phyloP scores from a whole-genome alignment of 495 filamentous ascomycete species.

The Delitschia confertaspora region DNA sequence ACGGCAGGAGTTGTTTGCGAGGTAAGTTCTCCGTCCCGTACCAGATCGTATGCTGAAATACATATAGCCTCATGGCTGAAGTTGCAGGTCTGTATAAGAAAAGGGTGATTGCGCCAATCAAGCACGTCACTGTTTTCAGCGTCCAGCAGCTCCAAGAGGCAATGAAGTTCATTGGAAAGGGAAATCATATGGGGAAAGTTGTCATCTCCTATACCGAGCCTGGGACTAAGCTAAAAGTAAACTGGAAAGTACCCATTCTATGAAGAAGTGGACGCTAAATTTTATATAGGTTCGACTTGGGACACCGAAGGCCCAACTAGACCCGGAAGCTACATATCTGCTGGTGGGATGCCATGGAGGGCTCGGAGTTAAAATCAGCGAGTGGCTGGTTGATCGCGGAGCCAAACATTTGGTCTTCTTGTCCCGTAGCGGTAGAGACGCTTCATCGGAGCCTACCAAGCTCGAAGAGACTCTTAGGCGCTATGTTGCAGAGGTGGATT shows the following conservation, averaged over 20 bases:
- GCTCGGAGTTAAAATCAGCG: constrained; percentile 18
- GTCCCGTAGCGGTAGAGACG: too few species aligned
- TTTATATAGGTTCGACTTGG: too few species aligned
- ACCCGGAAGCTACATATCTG: constrained; percentile 25
- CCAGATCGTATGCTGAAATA: not conserved
- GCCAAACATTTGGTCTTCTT: constrained; percentile 19
- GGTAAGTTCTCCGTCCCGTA: not conserved
- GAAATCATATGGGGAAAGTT: constrained; percentile 23
- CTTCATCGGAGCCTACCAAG: too few species aligned
- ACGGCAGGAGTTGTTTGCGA: constrained; percentile 4
- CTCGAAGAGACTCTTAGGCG: too few species aligned
- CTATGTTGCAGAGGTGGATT: too few species aligned
- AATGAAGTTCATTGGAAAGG: constrained; percentile 17
- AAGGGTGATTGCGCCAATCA: constrained; percentile 13
- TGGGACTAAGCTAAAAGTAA: constrained; percentile 14
- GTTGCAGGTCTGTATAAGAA: constrained; percentile 23
- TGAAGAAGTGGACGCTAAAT: too few species aligned
- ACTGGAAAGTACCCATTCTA: too few species aligned
- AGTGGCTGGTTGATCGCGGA: constrained; percentile 26
- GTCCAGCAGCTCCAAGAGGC: constrained; percentile 15
- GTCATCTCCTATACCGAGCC: constrained; percentile 25
- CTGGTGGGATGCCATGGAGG: constrained; percentile 26
- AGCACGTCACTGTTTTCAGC: constrained; percentile 11
- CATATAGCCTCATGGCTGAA: constrained; percentile 21
- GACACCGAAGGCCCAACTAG: constrained; percentile 1